Percentiles rank a stretch among this genome's conserved stretches.
These are phyloP conservation scores for Saccharomyces hybrid DNA, from an alignment of 1,139 yeast genomes.

Conservation along the genomic window DNA sequence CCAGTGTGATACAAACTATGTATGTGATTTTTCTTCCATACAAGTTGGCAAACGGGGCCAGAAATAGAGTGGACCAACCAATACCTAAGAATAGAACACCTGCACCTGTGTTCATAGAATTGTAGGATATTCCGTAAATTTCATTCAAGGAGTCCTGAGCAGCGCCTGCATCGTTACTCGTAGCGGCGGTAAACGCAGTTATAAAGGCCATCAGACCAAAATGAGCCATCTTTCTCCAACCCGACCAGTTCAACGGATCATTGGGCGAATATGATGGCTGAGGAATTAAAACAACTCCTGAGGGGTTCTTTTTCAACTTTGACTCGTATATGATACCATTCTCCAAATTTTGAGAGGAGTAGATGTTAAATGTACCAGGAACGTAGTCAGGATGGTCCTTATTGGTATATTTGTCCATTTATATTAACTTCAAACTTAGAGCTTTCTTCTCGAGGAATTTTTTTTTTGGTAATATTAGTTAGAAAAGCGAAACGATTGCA, in stretches of 20 bases:
- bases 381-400: constrained; percentile 46
- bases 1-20: constrained; percentile 53
- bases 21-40: constrained; percentile 72
- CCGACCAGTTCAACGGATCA: constrained; percentile 66
- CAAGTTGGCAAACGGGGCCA: constrained; percentile 72
- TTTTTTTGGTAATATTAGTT: background rate
- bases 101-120: constrained; percentile 77
- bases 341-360: constrained; percentile 32
- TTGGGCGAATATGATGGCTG: constrained; percentile 73
- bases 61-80: constrained; percentile 60
- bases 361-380: constrained; percentile 59
- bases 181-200: constrained; percentile 78
- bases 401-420: constrained; percentile 40
- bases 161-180: constrained; percentile 77
- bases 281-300: constrained; percentile 57
- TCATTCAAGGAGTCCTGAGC: constrained; percentile 66
- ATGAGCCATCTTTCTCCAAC: constrained; percentile 51
- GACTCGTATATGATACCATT: constrained; percentile 39
- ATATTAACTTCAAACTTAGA: background rate
- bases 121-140: constrained; percentile 58
- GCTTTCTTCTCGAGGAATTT: background rate
- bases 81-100: constrained; percentile 73
- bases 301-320: constrained; percentile 42
- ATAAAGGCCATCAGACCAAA: constrained; percentile 56
- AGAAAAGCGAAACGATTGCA: background rate